These are phyloP conservation scores for Calamus simplicifolius DNA, from an alignment of 176 grass and related monocot genomes.

Conservation along the genomic window DNA sequence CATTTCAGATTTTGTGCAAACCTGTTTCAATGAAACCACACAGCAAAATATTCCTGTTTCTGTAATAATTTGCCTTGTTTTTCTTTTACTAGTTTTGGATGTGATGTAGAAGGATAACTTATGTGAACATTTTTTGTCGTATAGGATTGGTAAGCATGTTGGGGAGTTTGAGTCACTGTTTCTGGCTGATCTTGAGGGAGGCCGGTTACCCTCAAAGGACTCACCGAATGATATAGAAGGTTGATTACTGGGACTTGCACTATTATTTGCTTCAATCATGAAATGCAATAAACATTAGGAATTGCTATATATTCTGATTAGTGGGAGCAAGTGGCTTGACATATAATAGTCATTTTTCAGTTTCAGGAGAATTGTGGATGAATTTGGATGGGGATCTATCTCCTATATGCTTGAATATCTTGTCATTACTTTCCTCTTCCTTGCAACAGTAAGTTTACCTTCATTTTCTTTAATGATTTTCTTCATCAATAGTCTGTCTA, in stretches of 20 bases:
- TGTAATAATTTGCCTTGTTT: too few species aligned
- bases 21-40: too few species aligned
- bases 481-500: conserved; percentile 11
- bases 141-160: conserved; percentile 51
- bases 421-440: conserved; percentile 46
- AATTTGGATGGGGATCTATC: conserved; percentile 81
- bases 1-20: too few species aligned
- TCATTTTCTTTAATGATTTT: conserved; percentile 22
- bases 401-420: conserved; percentile 84
- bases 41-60: too few species aligned
- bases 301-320: not conserved
- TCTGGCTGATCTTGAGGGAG: conserved; percentile 73
- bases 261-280: too few species aligned
- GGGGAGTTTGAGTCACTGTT: conserved; percentile 66
- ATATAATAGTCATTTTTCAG: conserved; percentile 13
- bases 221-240: conserved; percentile 60
- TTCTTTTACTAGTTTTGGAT: too few species aligned
- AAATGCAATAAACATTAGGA: too few species aligned
- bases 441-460: conserved; percentile 47
- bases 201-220: conserved; percentile 41
- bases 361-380: conserved; percentile 95
- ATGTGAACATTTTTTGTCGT: not conserved
- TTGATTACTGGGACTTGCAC: conserved; percentile 19
- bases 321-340: conserved; percentile 13
- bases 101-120: too few species aligned